A percentile compares a stretch with the other conserved stretches of the same genome.
These are phyloP conservation scores for Trypanosoma platydactyli DNA, from an alignment of 208 protist genomes.

Conservation along the genomic window DNA sequence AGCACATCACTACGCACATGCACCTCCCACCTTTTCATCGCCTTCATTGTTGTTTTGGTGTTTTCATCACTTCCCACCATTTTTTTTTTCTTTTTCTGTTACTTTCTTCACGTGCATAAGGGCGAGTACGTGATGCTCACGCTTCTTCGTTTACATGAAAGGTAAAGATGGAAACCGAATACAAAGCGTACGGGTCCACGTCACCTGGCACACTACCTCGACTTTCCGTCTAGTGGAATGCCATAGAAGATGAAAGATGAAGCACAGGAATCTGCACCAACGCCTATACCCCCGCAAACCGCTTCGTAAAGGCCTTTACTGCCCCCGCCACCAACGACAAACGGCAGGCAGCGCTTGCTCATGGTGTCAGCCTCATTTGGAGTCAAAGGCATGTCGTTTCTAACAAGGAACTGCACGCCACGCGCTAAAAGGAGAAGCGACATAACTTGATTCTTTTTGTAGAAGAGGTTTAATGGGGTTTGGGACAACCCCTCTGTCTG, in stretches of 20 bases:
- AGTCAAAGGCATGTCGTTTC: slow-evolving; percentile 43
- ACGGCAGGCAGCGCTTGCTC: slow-evolving; percentile 37
- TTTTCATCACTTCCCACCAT: too few relatives aligned
- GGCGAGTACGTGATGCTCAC: too few relatives aligned
- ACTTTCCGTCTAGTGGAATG: slow-evolving; percentile 14
- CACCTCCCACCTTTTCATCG: too few relatives aligned
- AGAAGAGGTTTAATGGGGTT: slow-evolving; percentile 12
- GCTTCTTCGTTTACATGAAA: neutral
- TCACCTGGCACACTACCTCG: slow-evolving; percentile 6
- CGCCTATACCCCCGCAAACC: slow-evolving; percentile 1
- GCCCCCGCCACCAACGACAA: slow-evolving; percentile 31
- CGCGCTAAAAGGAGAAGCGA: slow-evolving; percentile 65
- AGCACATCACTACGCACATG: too few relatives aligned
- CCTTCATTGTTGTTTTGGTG: too few relatives aligned
- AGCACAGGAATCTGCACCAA: neutral
- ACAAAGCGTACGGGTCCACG: neutral
- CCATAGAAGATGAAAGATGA: slow-evolving; percentile 29
- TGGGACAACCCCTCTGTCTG: slow-evolving; percentile 40
- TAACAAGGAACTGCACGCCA: slow-evolving; percentile 57
- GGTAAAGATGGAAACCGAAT: neutral
- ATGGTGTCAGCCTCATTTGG: slow-evolving; percentile 40
- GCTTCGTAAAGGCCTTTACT: slow-evolving; percentile 31
- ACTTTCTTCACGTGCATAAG: too few relatives aligned
- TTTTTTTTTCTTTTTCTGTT: too few relatives aligned
- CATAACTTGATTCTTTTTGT: slow-evolving; percentile 38